Evolutionary conservation across 148 eudicot species (phyloP).

Genomic region (Bassia scoparia): DNA sequence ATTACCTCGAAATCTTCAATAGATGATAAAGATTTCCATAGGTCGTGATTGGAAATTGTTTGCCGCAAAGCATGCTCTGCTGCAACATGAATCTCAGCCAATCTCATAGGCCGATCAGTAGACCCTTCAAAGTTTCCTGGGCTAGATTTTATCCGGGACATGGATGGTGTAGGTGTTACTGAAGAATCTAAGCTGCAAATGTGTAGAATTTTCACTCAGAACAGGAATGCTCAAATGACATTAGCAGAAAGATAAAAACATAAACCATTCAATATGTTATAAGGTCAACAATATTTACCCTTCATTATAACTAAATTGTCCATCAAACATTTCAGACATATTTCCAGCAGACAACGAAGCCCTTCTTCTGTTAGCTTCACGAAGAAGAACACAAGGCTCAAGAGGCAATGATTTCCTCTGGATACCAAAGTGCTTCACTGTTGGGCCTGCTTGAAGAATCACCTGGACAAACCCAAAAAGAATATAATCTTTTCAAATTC

Average conservation of each 20-base stretch:
- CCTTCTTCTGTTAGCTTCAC: slow-evolving; percentile 93
- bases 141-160: slow-evolving; percentile 74
- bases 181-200: slow-evolving; percentile 54
- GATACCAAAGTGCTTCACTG: slow-evolving; percentile 78
- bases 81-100: slow-evolving; percentile 87
- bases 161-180: slow-evolving; percentile 36
- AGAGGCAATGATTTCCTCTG: slow-evolving; percentile 87
- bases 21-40: slow-evolving; percentile 75
- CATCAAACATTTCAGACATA: slow-evolving; percentile 63
- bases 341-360: slow-evolving; percentile 89
- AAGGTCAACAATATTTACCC: slow-evolving; percentile 37
- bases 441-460: slow-evolving; percentile 69
- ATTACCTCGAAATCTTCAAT: slow-evolving; percentile 82
- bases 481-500: background rate
- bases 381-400: slow-evolving; percentile 81
- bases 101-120: slow-evolving; percentile 80
- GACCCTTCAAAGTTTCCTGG: slow-evolving; percentile 83
- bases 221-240: background rate
- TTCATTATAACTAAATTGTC: slow-evolving; percentile 43
- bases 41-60: slow-evolving; percentile 67
- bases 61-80: slow-evolving; percentile 78
- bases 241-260: slow-evolving; percentile 1
- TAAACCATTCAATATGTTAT: background rate
- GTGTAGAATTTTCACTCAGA: slow-evolving; percentile 14
- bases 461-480: slow-evolving; percentile 41